Evolutionary conservation across 768 basidiomycete genomes (phyloP), one percentile per base, ranked within the genome.

Genomic region (Piloderma croceum): DNA sequence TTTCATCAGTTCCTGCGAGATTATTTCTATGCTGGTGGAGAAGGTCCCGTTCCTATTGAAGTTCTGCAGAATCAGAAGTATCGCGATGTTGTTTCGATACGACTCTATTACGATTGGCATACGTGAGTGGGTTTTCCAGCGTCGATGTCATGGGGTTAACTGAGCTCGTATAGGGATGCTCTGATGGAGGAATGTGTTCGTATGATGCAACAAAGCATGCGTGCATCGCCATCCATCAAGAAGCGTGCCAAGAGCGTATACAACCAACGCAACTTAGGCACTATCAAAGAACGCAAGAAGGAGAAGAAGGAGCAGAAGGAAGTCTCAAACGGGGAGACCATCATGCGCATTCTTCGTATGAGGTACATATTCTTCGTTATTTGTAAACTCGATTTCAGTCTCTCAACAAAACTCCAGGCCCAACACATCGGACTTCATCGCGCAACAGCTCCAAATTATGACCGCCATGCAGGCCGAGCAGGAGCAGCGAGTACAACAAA

Each of bases 61-160:
- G 68, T 77, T 17, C 68, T 99, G 20, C 91, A 94, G 60, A 96
- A 93, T 59, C 83, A 89, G 63, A 96, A 92, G 60, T 97, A 94
- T 61, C 82, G 90, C 29, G 94, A 96, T 50, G 75, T 92, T 18
- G 59, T 92, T 39, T 89, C 89, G 9, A 83, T 97, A 44, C 80
- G 92, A 23, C 61, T 99, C 38, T 98, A 96, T 64, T 97, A 99
- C 54, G 96, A 99, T 56, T 93, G 90, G 91, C 74, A 82, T 51
- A 90, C 88, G 88, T 90, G 58, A 39, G 85, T 64, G 4, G 24
- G 57, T 5, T 24, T 18, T 9, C 25, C 23, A 41, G 42, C 12
- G 24, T 18, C 21, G 18, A 31, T 7, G 36, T 38, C 36, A 24
- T 11, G 39, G 22, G 48, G 44, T 31, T 47, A 31, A 36, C 35